Evolutionary conservation across 768 basidiomycete genomes (phyloP), one percentile per base, ranked within the genome.

Genomic region (Chiua virens): DNA sequence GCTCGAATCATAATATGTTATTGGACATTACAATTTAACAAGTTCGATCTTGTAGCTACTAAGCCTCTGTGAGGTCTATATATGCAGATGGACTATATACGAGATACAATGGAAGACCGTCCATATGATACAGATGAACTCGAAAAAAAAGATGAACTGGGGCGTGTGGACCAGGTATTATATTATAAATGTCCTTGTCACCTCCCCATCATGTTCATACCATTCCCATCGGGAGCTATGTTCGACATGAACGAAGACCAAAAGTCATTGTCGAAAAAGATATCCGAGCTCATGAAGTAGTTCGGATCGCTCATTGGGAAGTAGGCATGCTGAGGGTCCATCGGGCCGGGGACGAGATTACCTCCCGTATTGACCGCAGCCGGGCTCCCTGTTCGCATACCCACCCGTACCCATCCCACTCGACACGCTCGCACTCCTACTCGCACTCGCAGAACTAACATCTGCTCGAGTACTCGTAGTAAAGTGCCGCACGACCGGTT

Each of bases 161-260:
- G 13, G 10, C 4, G 5, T 21, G 23, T 11, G 15, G 15, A 46
- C 40, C 27, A 27, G 9, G 27, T 18, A 4, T 30, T 30, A 13
- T 3, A 18, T n/a, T n/a, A n/a, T 4, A 49, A 5, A 23, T 11
- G 10, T 41, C 22, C n/a, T 21, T 14, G 13, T 47, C 39, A 57
- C 8, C 57, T 30, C 13, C 54, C 46, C 42, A 56, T 54, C 47
- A 54, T 51, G 32, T 21, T 35, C 42, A 53, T 51, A 53, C 54
- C 49, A 42, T 37, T 50, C 13, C 51, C 65, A 39, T 66, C 66
- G 3, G 64, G 45, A 43, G 73, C 34, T 17, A 34, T 52, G 47
- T 69, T 72, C 14, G 62, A 62, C 62, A 76, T 64, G 36, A 77
- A 76, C 7, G 73, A 70, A 20, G 69, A 61, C 75, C 75, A 77